Percentiles rank a stretch among this genome's conserved stretches.
Conservation (phyloP, 202 grass and related monocot genomes). For the Bolboschoenoplectus hybrid region DNA sequence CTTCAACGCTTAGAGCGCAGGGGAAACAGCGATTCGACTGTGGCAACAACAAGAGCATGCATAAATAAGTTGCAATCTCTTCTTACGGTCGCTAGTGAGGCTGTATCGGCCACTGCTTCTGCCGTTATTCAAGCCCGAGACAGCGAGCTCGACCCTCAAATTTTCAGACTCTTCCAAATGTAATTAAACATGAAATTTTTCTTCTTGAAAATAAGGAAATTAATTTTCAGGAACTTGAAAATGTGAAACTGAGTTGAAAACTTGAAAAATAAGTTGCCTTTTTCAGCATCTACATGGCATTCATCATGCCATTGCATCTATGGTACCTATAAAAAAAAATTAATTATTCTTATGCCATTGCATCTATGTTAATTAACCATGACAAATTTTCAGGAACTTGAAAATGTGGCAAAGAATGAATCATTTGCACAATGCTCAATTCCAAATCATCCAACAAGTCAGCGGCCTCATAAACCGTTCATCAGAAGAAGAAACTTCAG, state of each 20-base stretch:
- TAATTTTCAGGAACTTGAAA: no score
- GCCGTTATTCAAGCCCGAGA: slow-evolving; percentile 59
- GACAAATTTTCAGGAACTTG: slow-evolving; percentile 37
- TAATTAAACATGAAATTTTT: neutral
- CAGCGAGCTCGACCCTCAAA: slow-evolving; percentile 50
- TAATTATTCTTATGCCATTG: neutral
- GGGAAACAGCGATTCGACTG: slow-evolving; percentile 42
- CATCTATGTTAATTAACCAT: slow-evolving; percentile 22
- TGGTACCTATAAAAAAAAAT: neutral
- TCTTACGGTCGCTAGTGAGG: slow-evolving; percentile 38
- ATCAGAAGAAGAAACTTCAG: slow-evolving; percentile 57
- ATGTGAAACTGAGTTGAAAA: no score
- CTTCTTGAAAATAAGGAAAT: neutral
- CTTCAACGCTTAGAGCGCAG: slow-evolving; percentile 53
- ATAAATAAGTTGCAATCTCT: slow-evolving; percentile 55
- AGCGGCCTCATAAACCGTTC: slow-evolving; percentile 59
- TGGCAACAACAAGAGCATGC: slow-evolving; percentile 49
- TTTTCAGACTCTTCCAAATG: slow-evolving; percentile 55
- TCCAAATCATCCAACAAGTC: slow-evolving; percentile 75
- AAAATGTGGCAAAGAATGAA: slow-evolving; percentile 75
- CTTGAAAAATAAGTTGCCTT: no score
- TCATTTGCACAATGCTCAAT: slow-evolving; percentile 70
- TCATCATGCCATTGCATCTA: no score
- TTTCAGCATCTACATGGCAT: no score
- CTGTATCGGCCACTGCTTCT: slow-evolving; percentile 40